Evolutionary conservation across 805 yeast genomes (phyloP).

Genomic region (Scheffersomyces spartinae): DNA sequence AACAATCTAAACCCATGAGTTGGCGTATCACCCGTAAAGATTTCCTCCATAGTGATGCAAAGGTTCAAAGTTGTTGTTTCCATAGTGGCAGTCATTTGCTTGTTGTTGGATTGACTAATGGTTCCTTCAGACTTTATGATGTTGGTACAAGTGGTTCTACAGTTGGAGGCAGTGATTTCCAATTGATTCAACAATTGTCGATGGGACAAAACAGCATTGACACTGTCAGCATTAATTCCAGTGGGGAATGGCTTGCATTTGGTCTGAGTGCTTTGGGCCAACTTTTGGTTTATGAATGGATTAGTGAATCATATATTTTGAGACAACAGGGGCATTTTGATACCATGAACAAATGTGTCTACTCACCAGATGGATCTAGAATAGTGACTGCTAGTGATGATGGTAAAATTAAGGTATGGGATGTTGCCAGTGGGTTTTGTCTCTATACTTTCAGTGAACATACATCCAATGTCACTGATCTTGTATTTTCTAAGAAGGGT

Average conservation of each 20-base stretch:
- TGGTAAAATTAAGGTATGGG: conserved; percentile 97
- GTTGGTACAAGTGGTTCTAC: no score
- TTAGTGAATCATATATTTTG: conserved; percentile 86
- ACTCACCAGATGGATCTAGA: conserved; percentile 91
- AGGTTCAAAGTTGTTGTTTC: conserved; percentile 73
- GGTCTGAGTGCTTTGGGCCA: conserved; percentile 92
- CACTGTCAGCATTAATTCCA: conserved; percentile 62
- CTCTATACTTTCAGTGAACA: conserved; percentile 88
- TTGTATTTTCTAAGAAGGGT: conserved; percentile 80
- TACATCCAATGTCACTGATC: conserved; percentile 75
- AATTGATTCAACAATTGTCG: conserved; percentile 71
- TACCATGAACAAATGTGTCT: conserved; percentile 68
- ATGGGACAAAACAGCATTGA: conserved; percentile 89
- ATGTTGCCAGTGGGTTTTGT: conserved; percentile 83
- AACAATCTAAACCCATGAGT: conserved; percentile 31
- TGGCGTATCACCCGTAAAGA: conserved; percentile 82
- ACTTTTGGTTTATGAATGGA: conserved; percentile 95
- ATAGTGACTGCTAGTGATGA: conserved; percentile 93
- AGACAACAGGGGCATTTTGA: conserved; percentile 98
- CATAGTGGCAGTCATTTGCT: conserved; percentile 60
- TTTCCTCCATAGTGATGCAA: conserved; percentile 60
- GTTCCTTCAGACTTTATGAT: conserved; percentile 87
- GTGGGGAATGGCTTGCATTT: conserved; percentile 96
- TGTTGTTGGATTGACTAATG: conserved; percentile 83
- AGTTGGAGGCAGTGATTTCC: no score